phyloP scores from a whole-genome alignment of 306 rosid genomes.

The Phaseolus lunatus region DNA sequence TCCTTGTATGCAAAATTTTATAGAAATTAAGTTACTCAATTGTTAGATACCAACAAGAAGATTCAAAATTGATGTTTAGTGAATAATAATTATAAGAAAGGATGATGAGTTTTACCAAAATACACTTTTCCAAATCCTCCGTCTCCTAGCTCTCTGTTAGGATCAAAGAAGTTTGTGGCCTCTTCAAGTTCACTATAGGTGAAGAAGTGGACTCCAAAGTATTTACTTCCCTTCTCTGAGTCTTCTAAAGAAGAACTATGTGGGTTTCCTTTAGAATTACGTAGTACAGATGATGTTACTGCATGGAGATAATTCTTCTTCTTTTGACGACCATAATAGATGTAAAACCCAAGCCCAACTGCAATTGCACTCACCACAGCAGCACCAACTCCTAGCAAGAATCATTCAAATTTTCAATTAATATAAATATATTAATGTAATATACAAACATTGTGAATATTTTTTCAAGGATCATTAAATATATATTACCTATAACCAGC shows the following conservation, averaged over 20 bases:
- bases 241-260: slow-evolving; percentile 44
- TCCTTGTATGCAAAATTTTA: too few species aligned
- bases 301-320: slow-evolving; percentile 45
- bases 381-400: slow-evolving; percentile 46
- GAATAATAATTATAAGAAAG: background rate
- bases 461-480: slow-evolving; percentile 3
- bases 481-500: slow-evolving; percentile 44
- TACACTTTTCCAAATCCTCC: slow-evolving; percentile 89
- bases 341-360: slow-evolving; percentile 33
- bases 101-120: slow-evolving; percentile 57
- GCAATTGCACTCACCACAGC: slow-evolving; percentile 20
- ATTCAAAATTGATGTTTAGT: background rate
- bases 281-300: slow-evolving; percentile 34
- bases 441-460: background rate
- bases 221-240: slow-evolving; percentile 55
- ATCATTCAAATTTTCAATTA: slow-evolving; percentile 24
- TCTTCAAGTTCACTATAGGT: slow-evolving; percentile 70
- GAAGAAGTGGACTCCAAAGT: slow-evolving; percentile 68
- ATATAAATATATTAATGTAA: background rate
- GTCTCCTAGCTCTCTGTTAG: slow-evolving; percentile 73
- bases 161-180: slow-evolving; percentile 72
- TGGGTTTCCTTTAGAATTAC: slow-evolving; percentile 52
- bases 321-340: slow-evolving; percentile 38
- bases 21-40: too few species aligned
- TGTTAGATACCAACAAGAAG: too few species aligned